These are phyloP conservation scores for Ogataea zsoltii DNA, from an alignment of 805 yeast species.

Conservation along the genomic window DNA sequence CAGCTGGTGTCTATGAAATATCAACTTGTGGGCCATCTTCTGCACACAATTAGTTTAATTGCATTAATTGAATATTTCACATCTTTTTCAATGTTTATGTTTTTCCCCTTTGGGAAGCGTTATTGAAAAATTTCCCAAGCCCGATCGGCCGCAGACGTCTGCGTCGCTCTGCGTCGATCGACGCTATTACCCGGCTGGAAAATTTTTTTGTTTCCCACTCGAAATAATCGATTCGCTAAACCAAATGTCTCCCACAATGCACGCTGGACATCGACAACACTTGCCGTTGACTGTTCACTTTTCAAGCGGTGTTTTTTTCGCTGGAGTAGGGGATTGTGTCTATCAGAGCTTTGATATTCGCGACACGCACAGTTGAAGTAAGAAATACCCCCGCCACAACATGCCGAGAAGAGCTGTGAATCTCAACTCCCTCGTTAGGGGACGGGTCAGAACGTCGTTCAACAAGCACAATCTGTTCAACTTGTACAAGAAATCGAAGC, in stretches of 20 bases:
- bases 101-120: slow-evolving; percentile 11
- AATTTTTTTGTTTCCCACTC: neutral
- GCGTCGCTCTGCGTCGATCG: slow-evolving; percentile 11
- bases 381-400: neutral
- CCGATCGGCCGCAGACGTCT: too few species aligned
- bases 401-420: slow-evolving; percentile 35
- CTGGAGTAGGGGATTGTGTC: neutral
- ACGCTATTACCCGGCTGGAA: slow-evolving; percentile 3
- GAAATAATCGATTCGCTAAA: too few species aligned
- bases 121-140: slow-evolving; percentile 6
- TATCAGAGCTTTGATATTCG: too few species aligned
- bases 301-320: neutral
- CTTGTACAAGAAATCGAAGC: slow-evolving; percentile 67
- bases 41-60: neutral
- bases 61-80: neutral
- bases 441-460: slow-evolving; percentile 80
- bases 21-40: too few species aligned
- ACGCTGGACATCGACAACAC: too few species aligned
- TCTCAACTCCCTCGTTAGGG: slow-evolving; percentile 33
- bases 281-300: too few species aligned
- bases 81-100: slow-evolving; percentile 7
- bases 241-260: too few species aligned
- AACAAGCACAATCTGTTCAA: slow-evolving; percentile 91
- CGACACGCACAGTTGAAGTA: neutral
- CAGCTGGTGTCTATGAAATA: too few species aligned